A percentile compares a stretch with the other conserved stretches of the same genome.
These are phyloP conservation scores for Penicillium coprophilum DNA, from an alignment of 495 filamentous ascomycete species.

Conservation along the genomic window DNA sequence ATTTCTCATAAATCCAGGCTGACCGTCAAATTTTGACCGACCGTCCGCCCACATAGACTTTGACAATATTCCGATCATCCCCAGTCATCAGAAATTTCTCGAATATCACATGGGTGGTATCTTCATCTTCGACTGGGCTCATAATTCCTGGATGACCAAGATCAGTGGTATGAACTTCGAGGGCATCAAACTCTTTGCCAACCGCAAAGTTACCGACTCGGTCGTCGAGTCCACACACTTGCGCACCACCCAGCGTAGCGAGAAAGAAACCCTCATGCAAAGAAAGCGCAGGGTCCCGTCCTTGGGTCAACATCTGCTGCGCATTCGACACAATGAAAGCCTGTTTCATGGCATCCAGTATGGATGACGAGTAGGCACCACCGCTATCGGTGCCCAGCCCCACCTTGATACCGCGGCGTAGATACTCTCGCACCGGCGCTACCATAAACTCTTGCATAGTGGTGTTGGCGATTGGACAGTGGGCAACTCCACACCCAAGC, in stretches of 20 bases:
- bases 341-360: slow-evolving; percentile 58
- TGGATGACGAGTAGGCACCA: slow-evolving; percentile 61
- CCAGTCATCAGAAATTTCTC: slow-evolving; percentile 68
- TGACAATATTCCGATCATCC: slow-evolving; percentile 60
- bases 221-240: slow-evolving; percentile 55
- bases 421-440: slow-evolving; percentile 57
- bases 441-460: slow-evolving; percentile 62
- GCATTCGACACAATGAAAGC: slow-evolving; percentile 63
- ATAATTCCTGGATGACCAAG: slow-evolving; percentile 43
- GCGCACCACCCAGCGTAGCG: slow-evolving; percentile 62
- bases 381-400: slow-evolving; percentile 67
- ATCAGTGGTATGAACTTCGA: slow-evolving; percentile 48
- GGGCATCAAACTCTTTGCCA: slow-evolving; percentile 66
- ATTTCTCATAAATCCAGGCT: background rate
- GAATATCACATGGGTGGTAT: slow-evolving; percentile 48
- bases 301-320: slow-evolving; percentile 47
- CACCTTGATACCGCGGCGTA: slow-evolving; percentile 60
- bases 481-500: slow-evolving; percentile 57
- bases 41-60: slow-evolving; percentile 57
- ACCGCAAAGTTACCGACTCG: slow-evolving; percentile 57
- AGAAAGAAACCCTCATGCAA: slow-evolving; percentile 59
- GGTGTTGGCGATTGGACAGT: slow-evolving; percentile 65
- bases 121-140: slow-evolving; percentile 53
- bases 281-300: slow-evolving; percentile 47
- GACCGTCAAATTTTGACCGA: slow-evolving; percentile 52